These are phyloP conservation scores for Naganishia liquefaciens DNA, from an alignment of 1,284 basidiomycete genomes.

Conservation along the genomic window DNA sequence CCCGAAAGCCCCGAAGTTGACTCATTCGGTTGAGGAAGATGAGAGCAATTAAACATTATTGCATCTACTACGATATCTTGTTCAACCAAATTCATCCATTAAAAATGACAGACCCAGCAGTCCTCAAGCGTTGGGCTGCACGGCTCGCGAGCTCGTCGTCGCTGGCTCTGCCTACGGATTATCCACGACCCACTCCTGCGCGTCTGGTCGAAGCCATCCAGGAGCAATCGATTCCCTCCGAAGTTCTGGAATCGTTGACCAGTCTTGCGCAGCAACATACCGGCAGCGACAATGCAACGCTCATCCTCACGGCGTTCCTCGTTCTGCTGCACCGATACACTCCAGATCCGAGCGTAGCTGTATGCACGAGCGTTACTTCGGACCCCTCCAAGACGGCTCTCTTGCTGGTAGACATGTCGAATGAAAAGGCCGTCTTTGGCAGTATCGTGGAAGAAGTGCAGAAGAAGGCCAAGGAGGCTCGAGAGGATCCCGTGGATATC, in stretches of 20 bases:
- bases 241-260: constrained; percentile 49
- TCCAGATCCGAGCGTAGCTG: constrained; percentile 89
- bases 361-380: constrained; percentile 69
- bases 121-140: constrained; percentile 51
- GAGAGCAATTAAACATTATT: too few species aligned
- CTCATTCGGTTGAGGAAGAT: constrained; percentile 3
- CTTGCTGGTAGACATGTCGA: constrained; percentile 79
- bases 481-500: constrained; percentile 79
- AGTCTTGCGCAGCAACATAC: constrained; percentile 58
- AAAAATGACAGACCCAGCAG: constrained; percentile 33
- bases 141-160: constrained; percentile 69
- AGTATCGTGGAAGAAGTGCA: constrained; percentile 66
- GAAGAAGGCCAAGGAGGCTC: constrained; percentile 78
- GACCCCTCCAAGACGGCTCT: constrained; percentile 59
- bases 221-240: constrained; percentile 62
- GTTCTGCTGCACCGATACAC: constrained; percentile 94
- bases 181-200: constrained; percentile 75
- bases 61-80: not conserved
- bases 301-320: constrained; percentile 86
- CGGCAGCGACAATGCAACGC: constrained; percentile 62
- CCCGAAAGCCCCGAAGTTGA: constrained; percentile 5
- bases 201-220: constrained; percentile 78
- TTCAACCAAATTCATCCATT: not conserved
- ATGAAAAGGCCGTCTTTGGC: constrained; percentile 81
- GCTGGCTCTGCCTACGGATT: constrained; percentile 93